phyloP scores from a whole-genome alignment of 179 eudicot species.

The Actinidia arguta region DNA sequence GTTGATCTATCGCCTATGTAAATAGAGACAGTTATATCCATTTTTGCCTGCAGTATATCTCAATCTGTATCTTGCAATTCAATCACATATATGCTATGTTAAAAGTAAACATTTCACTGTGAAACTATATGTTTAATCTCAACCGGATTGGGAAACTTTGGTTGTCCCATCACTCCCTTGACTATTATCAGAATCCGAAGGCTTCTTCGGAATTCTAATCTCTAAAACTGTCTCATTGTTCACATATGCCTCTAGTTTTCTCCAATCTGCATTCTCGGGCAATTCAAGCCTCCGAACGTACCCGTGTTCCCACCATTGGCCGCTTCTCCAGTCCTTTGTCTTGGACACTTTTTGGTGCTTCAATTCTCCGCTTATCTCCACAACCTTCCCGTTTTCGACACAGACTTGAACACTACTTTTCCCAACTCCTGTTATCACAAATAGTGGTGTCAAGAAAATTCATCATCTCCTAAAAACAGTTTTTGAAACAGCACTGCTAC shows the following conservation, averaged over 20 bases:
- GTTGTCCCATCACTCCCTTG: constrained; percentile 25
- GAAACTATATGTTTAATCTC: not conserved
- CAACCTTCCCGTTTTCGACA: constrained; percentile 73
- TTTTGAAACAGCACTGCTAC: not conserved
- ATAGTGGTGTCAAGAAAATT: constrained; percentile 17
- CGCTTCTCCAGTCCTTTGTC: constrained; percentile 74
- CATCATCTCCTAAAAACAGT: not conserved
- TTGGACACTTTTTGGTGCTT: constrained; percentile 41
- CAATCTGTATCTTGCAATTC: not conserved
- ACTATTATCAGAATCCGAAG: constrained; percentile 34
- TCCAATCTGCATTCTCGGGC: constrained; percentile 78
- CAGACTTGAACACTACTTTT: constrained; percentile 52
- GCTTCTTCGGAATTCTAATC: constrained; percentile 67
- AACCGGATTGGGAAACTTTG: constrained; percentile 1
- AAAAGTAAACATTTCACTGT: not conserved
- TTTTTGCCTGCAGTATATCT: not conserved
- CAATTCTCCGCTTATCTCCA: constrained; percentile 80
- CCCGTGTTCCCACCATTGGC: constrained; percentile 91
- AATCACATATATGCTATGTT: not conserved
- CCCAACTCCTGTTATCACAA: constrained; percentile 49
- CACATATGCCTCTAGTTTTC: constrained; percentile 58
- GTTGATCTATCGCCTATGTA: not conserved
- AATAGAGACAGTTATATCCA: not conserved
- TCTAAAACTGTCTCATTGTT: constrained; percentile 55
- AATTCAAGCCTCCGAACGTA: constrained; percentile 80